These are phyloP conservation scores for Epichloe coenophiala DNA, from an alignment of 2,329 filamentous ascomycete genomes.

Conservation along the genomic window DNA sequence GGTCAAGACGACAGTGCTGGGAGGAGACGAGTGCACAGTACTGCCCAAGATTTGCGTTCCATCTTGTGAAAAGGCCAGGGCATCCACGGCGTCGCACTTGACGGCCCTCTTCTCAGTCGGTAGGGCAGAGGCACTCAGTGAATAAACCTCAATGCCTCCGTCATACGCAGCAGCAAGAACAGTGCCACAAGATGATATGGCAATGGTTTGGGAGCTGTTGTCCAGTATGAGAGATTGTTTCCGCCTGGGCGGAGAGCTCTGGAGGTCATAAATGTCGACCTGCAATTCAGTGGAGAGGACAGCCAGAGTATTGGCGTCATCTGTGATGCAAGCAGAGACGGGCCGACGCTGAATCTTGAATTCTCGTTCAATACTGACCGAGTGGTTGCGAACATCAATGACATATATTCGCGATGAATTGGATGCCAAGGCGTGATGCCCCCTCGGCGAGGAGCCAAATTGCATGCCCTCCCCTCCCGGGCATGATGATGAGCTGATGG, in stretches of 20 bases:
- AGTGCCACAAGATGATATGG: conserved; percentile 66
- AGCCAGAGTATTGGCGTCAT: conserved; percentile 63
- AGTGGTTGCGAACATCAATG: conserved; percentile 49
- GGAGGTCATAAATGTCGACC: conserved; percentile 72
- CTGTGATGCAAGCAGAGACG: conserved; percentile 62
- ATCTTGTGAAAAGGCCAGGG: conserved; percentile 62
- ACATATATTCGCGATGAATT: conserved; percentile 79
- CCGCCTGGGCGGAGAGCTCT: conserved; percentile 49
- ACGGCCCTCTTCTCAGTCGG: conserved; percentile 59
- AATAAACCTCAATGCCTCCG: conserved; percentile 78
- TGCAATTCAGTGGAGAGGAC: conserved; percentile 73
- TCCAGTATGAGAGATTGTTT: conserved; percentile 66
- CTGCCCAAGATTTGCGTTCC: conserved; percentile 69
- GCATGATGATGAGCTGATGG: conserved; percentile 70
- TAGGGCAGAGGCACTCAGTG: conserved; percentile 50
- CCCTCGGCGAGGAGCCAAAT: conserved; percentile 65
- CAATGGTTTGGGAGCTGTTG: conserved; percentile 64
- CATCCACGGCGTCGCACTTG: conserved; percentile 64
- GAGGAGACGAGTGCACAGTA: conserved; percentile 48
- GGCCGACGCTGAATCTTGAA: conserved; percentile 68
- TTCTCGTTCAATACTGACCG: conserved; percentile 56
- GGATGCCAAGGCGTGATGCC: conserved; percentile 63
- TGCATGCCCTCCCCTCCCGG: conserved; percentile 82
- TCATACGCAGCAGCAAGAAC: conserved; percentile 77
- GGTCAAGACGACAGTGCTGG: conserved; percentile 62